phyloP scores from a whole-genome alignment of 345 rosid species.

The Tarenaya hassleriana region DNA sequence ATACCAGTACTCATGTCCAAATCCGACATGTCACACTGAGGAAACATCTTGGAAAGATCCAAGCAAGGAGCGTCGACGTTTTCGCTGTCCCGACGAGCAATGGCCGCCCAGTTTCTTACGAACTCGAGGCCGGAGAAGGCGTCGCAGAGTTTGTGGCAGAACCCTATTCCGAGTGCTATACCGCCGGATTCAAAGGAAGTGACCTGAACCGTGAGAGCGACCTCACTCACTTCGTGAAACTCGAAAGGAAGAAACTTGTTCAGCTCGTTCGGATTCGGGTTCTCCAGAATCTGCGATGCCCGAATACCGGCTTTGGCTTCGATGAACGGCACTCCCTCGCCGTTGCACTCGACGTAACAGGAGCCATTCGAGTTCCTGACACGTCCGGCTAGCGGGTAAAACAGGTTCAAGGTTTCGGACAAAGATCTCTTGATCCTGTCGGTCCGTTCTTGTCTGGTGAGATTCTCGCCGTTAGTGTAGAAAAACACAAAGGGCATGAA shows the following conservation, averaged over 20 bases:
- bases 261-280: slow-evolving; percentile 17
- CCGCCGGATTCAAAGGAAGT: slow-evolving; percentile 19
- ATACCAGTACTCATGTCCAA: slow-evolving; percentile 18
- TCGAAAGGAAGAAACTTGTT: slow-evolving; percentile 22
- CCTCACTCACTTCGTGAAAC: slow-evolving; percentile 18
- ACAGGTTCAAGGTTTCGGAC: slow-evolving; percentile 18
- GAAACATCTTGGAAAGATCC: slow-evolving; percentile 33
- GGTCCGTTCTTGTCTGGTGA: slow-evolving; percentile 3
- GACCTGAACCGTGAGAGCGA: slow-evolving; percentile 20
- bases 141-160: slow-evolving; percentile 19
- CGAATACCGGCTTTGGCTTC: slow-evolving; percentile 14
- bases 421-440: slow-evolving; percentile 21
- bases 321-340: slow-evolving; percentile 18
- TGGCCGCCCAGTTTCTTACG: slow-evolving; percentile 16
- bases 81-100: slow-evolving; percentile 8
- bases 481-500: slow-evolving; percentile 22
- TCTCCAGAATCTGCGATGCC: slow-evolving; percentile 16
- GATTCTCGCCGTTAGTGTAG: slow-evolving; percentile 8
- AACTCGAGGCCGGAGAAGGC: slow-evolving; percentile 6
- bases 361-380: slow-evolving; percentile 9
- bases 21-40: slow-evolving; percentile 27
- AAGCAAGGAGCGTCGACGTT: slow-evolving; percentile 25
- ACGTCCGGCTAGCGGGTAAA: slow-evolving; percentile 23
- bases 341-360: slow-evolving; percentile 13
- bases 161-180: slow-evolving; percentile 16